Percentiles rank a stretch among this genome's conserved stretches.
Conservation (phyloP, 768 basidiomycete species). For the Mycena amicta region DNA sequence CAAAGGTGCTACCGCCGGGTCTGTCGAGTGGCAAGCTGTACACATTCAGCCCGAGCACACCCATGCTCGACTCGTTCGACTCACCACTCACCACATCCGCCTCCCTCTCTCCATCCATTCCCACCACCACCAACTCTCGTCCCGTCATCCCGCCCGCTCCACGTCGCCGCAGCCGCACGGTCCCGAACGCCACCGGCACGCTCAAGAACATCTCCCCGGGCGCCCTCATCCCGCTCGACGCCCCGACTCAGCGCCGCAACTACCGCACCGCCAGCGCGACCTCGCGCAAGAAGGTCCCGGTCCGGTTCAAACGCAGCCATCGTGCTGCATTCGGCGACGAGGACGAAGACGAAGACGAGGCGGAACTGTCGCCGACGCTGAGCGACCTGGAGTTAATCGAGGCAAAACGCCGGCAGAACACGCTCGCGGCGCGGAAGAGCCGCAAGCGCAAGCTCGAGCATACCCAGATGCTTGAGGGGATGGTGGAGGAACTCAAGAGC, state of each 20-base stretch:
- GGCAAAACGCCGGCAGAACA: slow-evolving; percentile 68
- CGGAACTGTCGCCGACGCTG: too few relatives aligned
- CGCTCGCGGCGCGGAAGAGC: slow-evolving; percentile 65
- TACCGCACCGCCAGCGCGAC: slow-evolving; percentile 57
- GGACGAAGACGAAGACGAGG: slow-evolving; percentile 36
- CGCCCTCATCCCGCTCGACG: slow-evolving; percentile 51
- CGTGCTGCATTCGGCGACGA: slow-evolving; percentile 32
- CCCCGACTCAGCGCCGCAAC: slow-evolving; percentile 60
- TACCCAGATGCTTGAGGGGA: slow-evolving; percentile 53
- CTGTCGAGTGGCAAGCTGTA: not conserved
- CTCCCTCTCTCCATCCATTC: too few relatives aligned
- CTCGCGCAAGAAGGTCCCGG: slow-evolving; percentile 61
- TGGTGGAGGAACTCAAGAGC: slow-evolving; percentile 39
- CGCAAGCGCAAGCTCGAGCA: slow-evolving; percentile 69
- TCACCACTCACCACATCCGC: not conserved
- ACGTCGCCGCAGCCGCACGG: not conserved
- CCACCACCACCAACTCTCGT: too few relatives aligned
- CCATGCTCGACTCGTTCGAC: slow-evolving; percentile 10
- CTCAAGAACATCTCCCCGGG: slow-evolving; percentile 56
- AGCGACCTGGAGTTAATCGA: slow-evolving; percentile 58
- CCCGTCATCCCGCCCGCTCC: slow-evolving; percentile 11
- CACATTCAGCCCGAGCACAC: slow-evolving; percentile 16
- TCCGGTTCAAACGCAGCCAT: slow-evolving; percentile 49
- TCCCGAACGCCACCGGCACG: slow-evolving; percentile 38
- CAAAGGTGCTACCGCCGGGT: too few relatives aligned